Evolutionary conservation across 2,329 filamentous ascomycete genomes (phyloP).

Genomic region (Fonsecaea nubica): DNA sequence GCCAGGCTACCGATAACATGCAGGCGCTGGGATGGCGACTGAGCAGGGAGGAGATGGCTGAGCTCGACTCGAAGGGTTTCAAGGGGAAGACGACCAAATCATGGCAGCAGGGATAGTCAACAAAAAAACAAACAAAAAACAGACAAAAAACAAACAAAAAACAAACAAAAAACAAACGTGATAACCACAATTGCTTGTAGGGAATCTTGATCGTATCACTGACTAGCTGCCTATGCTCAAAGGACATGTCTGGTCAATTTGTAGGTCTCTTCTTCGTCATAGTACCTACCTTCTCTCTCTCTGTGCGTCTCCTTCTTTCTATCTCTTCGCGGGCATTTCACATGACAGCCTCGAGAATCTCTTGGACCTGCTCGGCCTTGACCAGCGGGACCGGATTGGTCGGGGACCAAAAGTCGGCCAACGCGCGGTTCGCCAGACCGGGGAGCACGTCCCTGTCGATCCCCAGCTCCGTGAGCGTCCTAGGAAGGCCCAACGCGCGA

Average conservation of each 20-base stretch:
- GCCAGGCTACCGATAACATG: slow-evolving; percentile 51
- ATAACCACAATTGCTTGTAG: too few relatives aligned
- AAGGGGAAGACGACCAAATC: slow-evolving; percentile 49
- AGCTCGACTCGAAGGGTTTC: slow-evolving; percentile 52
- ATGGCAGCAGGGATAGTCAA: slow-evolving; percentile 53
- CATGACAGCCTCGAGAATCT: slow-evolving; percentile 50
- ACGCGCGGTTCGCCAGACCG: slow-evolving; percentile 23
- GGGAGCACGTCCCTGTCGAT: slow-evolving; percentile 27
- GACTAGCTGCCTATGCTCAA: not conserved
- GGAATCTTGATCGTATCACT: not conserved
- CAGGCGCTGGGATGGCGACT: slow-evolving; percentile 52
- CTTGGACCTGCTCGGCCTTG: slow-evolving; percentile 56
- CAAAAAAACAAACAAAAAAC: too few relatives aligned
- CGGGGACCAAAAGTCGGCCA: slow-evolving; percentile 29
- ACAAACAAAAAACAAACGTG: too few relatives aligned
- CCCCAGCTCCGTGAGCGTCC: slow-evolving; percentile 47
- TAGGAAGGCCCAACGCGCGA: slow-evolving; percentile 59
- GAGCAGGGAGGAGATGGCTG: slow-evolving; percentile 50
- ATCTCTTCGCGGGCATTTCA: not conserved
- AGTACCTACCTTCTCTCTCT: too few relatives aligned
- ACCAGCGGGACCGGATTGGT: slow-evolving; percentile 52
- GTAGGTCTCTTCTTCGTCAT: not conserved
- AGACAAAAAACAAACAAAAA: too few relatives aligned
- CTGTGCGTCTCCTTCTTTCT: too few relatives aligned
- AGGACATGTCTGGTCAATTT: not conserved